Evolutionary conservation across 371 early-diverging fungal species (phyloP).

Genomic region (Mucor saturninus): DNA sequence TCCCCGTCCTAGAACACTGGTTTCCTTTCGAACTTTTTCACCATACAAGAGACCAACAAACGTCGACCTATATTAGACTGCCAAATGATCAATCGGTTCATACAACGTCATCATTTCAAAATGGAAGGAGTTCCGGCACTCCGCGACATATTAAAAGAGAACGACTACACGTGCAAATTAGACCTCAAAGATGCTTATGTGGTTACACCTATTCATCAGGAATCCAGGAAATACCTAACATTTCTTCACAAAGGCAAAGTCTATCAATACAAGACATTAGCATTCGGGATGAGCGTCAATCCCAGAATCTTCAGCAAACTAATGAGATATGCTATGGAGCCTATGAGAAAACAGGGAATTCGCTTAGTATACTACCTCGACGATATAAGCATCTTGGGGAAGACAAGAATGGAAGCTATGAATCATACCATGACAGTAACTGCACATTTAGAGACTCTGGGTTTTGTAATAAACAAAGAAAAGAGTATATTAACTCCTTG

Average conservation of each 20-base stretch:
- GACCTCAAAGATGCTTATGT: neutral
- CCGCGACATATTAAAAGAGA: conserved; percentile 8
- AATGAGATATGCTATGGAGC: neutral
- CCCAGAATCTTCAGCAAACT: conserved; percentile 2
- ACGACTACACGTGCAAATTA: conserved; percentile 13
- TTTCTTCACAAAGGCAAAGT: conserved; percentile 8
- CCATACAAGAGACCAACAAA: too few species aligned
- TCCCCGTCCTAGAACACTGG: neutral
- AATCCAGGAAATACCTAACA: conserved; percentile 3
- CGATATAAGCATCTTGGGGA: conserved; percentile 17
- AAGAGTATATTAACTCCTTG: conserved; percentile 19
- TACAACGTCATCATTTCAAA: conserved; percentile 19
- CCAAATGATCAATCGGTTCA: conserved; percentile 1
- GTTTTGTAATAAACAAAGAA: conserved; percentile 18
- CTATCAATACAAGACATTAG: conserved; percentile 15
- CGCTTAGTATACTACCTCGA: conserved; percentile 18
- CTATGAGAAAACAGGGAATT: conserved; percentile 6
- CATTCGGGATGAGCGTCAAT: conserved; percentile 13
- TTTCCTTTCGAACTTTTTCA: conserved; percentile 13
- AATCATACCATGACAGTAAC: neutral
- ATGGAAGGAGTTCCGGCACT: neutral
- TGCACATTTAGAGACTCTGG: conserved; percentile 8
- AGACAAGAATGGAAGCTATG: neutral
- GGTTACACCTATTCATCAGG: conserved; percentile 16
- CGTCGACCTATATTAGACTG: conserved; percentile 15